These are phyloP conservation scores for Globisporangium polare DNA, from an alignment of 352 stramenopile species.

Conservation along the genomic window DNA sequence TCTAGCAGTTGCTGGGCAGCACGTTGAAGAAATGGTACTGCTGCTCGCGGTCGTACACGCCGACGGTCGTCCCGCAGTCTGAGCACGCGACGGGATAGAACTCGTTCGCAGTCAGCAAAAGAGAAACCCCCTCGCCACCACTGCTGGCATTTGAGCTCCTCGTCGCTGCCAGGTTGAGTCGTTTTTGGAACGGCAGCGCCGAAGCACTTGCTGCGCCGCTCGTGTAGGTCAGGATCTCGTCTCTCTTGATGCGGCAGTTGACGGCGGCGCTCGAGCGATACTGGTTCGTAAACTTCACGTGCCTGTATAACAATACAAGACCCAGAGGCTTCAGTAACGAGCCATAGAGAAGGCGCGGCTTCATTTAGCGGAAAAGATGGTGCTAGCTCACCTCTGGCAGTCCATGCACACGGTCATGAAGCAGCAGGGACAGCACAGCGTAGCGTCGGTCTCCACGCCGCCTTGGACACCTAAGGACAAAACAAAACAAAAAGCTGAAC, in stretches of 20 bases:
- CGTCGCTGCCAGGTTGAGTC: constrained; percentile 20
- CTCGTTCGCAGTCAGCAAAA: constrained; percentile 47
- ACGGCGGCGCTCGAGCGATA: constrained; percentile 56
- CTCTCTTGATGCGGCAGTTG: constrained; percentile 71
- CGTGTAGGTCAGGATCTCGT: constrained; percentile 64
- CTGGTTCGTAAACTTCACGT: constrained; percentile 66
- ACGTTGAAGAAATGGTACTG: constrained; percentile 81
- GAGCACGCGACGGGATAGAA: constrained; percentile 70
- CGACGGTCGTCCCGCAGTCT: constrained; percentile 70
- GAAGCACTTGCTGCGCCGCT: constrained; percentile 14
- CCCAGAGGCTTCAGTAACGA: neutral
- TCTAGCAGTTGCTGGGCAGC: constrained; percentile 55
- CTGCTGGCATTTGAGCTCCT: constrained; percentile 15
- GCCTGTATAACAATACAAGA: constrained; percentile 20
- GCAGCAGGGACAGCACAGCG: constrained; percentile 74
- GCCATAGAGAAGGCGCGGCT: too few relatives aligned
- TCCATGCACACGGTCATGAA: constrained; percentile 78
- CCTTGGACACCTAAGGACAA: constrained; percentile 3
- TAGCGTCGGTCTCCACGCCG: constrained; percentile 38
- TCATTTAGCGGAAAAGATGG: too few relatives aligned
- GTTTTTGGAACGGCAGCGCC: constrained; percentile 37
- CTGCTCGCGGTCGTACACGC: constrained; percentile 54
- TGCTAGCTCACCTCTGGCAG: constrained; percentile 41
- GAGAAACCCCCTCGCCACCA: constrained; percentile 10
- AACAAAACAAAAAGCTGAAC: neutral